Base-by-base conservation (phyloP, 805 yeast genomes). In the Saccharomycopsis sp. region DNA sequence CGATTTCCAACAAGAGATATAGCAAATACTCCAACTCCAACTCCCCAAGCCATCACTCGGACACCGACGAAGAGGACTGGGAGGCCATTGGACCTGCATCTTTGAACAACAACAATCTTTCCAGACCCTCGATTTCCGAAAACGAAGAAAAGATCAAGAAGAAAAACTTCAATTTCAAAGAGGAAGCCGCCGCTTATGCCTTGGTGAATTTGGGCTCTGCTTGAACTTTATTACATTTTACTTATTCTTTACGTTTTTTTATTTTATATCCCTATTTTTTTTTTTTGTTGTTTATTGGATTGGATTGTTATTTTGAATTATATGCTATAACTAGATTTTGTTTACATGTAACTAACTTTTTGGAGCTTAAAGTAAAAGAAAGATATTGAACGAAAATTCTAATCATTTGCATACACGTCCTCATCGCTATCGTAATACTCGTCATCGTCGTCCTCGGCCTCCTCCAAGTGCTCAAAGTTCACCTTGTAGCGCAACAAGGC, bases 61-160 rank as follows among this genome's bases (percentile, higher is more conserved):
- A 85, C 53, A 89, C 98, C 0, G 98, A 89, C 59, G 97, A 89
- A 55, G 98, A 89, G 60, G 97, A 89, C 60, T 89, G 98, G 98
- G 82, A 78, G 48, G 63, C 86, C 0, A 80, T 88, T 40, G 96
- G 96, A 1, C 87, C 96, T 0, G 79, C 73, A 29, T 64, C 74
- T 32, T 63, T 86, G 42, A 63, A 83, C 34, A 61, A 53, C 45
- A 48, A 13, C 16, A 19, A 9, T n/a, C 42, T 13, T 5, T 25
- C 41, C 13, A 16, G 15, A 21, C 34, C 34, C 10, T 12, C 34
- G 19, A 10, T 33, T 18, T 12, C 15, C 19, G 34, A 34, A 10
- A 27, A 23, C 20, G 36, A 20, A n/a, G 29, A 6, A 17, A 40
- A 37, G 13, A 27, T 21, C 13, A 40, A 27, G 21, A 34, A 29